These are phyloP conservation scores for Dactylorhiza incarnata DNA, from an alignment of 106 monocot species.

Conservation along the genomic window DNA sequence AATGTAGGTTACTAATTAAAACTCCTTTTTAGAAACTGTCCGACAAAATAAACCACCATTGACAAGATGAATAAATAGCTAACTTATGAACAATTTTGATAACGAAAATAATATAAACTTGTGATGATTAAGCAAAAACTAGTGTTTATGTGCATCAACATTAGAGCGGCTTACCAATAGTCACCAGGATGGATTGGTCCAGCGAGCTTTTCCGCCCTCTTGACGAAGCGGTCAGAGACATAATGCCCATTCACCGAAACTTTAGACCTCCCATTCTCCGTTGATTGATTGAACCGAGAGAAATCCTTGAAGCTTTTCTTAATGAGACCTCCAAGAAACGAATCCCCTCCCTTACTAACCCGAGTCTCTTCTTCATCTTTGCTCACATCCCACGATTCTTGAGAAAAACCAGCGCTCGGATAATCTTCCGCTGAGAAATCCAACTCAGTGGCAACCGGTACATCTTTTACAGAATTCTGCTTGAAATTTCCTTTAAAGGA, in stretches of 20 bases:
- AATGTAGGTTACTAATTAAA: neutral
- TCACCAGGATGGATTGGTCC: slow-evolving; percentile 82
- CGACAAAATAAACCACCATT: neutral
- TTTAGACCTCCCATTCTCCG: slow-evolving; percentile 42
- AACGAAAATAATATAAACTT: neutral
- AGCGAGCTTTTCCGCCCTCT: slow-evolving; percentile 89
- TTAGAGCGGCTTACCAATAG: slow-evolving; percentile 57
- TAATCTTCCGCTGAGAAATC: slow-evolving; percentile 51
- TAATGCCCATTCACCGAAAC: slow-evolving; percentile 75
- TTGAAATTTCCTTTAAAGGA: slow-evolving; percentile 44
- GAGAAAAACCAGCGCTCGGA: slow-evolving; percentile 39
- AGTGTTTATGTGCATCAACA: neutral
- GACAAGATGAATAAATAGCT: neutral
- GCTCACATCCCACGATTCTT: slow-evolving; percentile 41
- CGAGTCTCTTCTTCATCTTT: slow-evolving; percentile 41
- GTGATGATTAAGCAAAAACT: neutral
- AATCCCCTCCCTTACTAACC: slow-evolving; percentile 53
- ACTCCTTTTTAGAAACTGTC: no score
- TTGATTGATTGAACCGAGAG: slow-evolving; percentile 39
- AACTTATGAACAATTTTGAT: neutral
- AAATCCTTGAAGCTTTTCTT: slow-evolving; percentile 85
- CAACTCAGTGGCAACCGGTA: slow-evolving; percentile 52
- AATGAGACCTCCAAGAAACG: slow-evolving; percentile 69
- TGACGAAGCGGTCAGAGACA: slow-evolving; percentile 69
- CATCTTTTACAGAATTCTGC: slow-evolving; percentile 65